Evolutionary conservation across 2,329 filamentous ascomycete genomes (phyloP).

Genomic region (Fusarium pilosicola): DNA sequence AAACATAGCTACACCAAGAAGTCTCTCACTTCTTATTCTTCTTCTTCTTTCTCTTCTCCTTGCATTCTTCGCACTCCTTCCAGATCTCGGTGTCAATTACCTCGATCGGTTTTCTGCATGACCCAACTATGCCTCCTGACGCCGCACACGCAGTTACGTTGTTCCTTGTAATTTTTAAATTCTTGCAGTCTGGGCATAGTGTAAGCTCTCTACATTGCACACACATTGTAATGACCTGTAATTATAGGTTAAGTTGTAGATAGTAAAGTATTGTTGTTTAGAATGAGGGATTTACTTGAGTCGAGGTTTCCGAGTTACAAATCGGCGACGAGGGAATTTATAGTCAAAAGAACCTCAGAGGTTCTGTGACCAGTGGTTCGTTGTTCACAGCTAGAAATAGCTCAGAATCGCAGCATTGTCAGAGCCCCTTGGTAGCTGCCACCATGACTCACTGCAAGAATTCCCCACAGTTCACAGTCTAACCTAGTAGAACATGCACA

Average conservation of each 20-base stretch:
- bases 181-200: not conserved
- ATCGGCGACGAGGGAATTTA: not conserved
- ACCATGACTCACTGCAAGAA: not conserved
- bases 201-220: rapidly evolving
- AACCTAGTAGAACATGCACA: not conserved
- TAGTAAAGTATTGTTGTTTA: too few relatives aligned
- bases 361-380: too few relatives aligned
- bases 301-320: not conserved
- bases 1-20: not conserved
- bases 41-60: not conserved
- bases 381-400: not conserved
- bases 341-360: rapidly evolving
- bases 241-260: too few relatives aligned
- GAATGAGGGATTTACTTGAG: not conserved
- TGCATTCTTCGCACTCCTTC: not conserved
- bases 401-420: rapidly evolving
- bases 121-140: not conserved
- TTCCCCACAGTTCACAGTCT: rapidly evolving
- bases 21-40: not conserved
- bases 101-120: not conserved
- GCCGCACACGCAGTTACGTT: not conserved
- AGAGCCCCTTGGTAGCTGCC: not conserved
- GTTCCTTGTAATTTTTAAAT: not conserved
- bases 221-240: not conserved
- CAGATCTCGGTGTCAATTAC: not conserved